These are phyloP conservation scores for Mycosphaerella sp. DNA, from an alignment of 2,329 filamentous ascomycete genomes.

Conservation along the genomic window DNA sequence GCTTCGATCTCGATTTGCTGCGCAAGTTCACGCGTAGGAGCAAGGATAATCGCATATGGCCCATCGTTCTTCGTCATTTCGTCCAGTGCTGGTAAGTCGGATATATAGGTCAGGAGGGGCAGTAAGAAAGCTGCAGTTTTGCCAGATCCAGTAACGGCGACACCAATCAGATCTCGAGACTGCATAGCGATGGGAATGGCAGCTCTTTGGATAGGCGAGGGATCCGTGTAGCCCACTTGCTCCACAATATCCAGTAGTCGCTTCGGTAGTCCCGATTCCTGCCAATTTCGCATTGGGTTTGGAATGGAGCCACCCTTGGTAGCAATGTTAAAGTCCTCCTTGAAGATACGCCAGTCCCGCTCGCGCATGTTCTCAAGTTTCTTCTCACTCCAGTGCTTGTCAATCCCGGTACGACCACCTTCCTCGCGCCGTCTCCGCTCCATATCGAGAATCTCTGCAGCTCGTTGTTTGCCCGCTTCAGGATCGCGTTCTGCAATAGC, in stretches of 20 bases:
- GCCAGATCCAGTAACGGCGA: conserved; percentile 95
- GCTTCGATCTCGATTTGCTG: conserved; percentile 97
- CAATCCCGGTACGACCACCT: conserved; percentile 64
- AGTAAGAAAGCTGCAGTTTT: conserved; percentile 95
- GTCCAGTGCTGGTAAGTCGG: conserved; percentile 75
- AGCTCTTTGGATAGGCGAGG: conserved; percentile 84
- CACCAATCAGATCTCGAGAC: conserved; percentile 91
- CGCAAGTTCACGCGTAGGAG: conserved; percentile 91
- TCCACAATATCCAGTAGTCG: conserved; percentile 75
- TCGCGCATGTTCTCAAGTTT: conserved; percentile 88
- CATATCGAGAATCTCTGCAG: conserved; percentile 76
- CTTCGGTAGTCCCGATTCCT: conserved; percentile 73
- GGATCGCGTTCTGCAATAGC: conserved; percentile 68
- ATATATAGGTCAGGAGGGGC: conserved; percentile 89
- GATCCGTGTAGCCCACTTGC: conserved; percentile 83
- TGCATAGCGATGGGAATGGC: conserved; percentile 93
- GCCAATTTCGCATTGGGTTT: conserved; percentile 93
- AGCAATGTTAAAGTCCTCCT: conserved; percentile 95
- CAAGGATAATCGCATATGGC: conserved; percentile 93
- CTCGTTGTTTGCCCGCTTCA: conserved; percentile 69
- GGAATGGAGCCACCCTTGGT: conserved; percentile 90
- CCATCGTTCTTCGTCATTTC: conserved; percentile 88
- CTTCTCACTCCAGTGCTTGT: conserved; percentile 97
- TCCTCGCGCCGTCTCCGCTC: conserved; percentile 71
- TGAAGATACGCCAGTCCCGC: conserved; percentile 98